These are phyloP conservation scores for Diaporthe velutina DNA, from an alignment of 2,329 filamentous ascomycete genomes.

Conservation along the genomic window DNA sequence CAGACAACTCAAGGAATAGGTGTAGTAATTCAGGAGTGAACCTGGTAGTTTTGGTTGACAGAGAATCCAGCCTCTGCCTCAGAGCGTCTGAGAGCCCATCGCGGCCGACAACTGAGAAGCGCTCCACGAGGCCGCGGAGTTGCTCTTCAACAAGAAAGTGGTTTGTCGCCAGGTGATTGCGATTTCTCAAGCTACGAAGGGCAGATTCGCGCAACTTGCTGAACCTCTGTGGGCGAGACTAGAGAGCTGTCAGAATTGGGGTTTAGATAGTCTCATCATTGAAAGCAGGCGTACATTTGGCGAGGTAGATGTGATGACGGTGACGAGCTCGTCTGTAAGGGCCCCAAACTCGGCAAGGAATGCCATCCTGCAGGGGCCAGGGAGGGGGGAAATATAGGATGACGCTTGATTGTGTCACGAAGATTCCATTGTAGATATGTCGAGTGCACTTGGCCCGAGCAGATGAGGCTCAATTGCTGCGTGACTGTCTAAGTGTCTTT, in stretches of 20 bases:
- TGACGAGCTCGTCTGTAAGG: constrained; percentile 79
- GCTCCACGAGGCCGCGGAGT: constrained; percentile 83
- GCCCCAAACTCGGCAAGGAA: constrained; percentile 74
- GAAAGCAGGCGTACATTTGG: constrained; percentile 59
- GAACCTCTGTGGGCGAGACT: constrained; percentile 53
- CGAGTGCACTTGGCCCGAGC: background rate
- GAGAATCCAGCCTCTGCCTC: constrained; percentile 50
- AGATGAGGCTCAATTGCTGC: constrained; percentile 9
- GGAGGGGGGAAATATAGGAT: background rate
- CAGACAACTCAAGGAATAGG: constrained; percentile 83
- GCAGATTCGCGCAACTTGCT: constrained; percentile 61
- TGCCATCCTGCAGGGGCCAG: constrained; percentile 70
- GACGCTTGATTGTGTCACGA: background rate
- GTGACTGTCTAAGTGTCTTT: constrained; percentile 1
- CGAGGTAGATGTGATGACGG: constrained; percentile 69
- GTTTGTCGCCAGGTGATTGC: constrained; percentile 76
- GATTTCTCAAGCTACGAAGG: constrained; percentile 64
- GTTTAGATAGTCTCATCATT: constrained; percentile 21
- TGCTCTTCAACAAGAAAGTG: constrained; percentile 78
- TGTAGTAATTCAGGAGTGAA: constrained; percentile 86
- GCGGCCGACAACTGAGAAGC: constrained; percentile 83
- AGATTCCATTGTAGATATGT: background rate
- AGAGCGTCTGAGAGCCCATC: constrained; percentile 84
- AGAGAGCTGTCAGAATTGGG: constrained; percentile 39
- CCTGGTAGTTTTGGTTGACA: constrained; percentile 58